Percentiles rank a stretch among this genome's conserved stretches.
These are phyloP conservation scores for Fusarium dlaminii DNA, from an alignment of 2,329 filamentous ascomycete genomes.

Conservation along the genomic window DNA sequence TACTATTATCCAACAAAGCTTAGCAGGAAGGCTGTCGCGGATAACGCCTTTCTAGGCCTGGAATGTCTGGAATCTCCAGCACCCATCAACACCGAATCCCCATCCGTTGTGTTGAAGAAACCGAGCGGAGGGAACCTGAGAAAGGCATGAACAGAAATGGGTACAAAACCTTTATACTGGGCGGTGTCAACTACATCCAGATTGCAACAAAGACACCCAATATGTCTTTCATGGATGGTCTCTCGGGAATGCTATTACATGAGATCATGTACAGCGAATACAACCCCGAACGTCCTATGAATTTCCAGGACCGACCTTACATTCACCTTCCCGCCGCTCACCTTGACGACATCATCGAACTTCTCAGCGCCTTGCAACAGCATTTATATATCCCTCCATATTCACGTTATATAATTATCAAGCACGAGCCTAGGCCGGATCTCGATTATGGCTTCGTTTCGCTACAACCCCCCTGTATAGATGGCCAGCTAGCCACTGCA, in stretches of 20 bases:
- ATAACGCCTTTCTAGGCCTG: not conserved
- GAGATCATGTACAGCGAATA: not conserved
- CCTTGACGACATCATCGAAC: not conserved
- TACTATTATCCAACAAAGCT: not conserved
- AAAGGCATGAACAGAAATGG: not conserved
- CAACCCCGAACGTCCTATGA: not conserved
- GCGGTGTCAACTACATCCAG: not conserved
- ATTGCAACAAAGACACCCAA: not conserved
- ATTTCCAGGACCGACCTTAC: not conserved
- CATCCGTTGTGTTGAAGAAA: not conserved
- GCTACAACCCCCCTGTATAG: not conserved
- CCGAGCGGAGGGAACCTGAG: not conserved
- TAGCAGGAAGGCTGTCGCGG: not conserved
- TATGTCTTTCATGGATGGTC: accelerated
- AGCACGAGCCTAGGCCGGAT: accelerated
- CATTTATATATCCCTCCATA: not conserved
- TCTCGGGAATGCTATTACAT: too few relatives aligned
- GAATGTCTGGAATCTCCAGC: not conserved
- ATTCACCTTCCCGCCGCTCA: not conserved
- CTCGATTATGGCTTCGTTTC: not conserved
- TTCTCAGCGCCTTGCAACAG: not conserved
- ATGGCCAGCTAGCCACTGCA: not conserved
- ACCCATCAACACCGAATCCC: not conserved
- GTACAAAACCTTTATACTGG: not conserved
- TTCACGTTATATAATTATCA: not conserved